Conservation (phyloP, 768 basidiomycete genomes). For the Leccinum variicolor region DNA sequence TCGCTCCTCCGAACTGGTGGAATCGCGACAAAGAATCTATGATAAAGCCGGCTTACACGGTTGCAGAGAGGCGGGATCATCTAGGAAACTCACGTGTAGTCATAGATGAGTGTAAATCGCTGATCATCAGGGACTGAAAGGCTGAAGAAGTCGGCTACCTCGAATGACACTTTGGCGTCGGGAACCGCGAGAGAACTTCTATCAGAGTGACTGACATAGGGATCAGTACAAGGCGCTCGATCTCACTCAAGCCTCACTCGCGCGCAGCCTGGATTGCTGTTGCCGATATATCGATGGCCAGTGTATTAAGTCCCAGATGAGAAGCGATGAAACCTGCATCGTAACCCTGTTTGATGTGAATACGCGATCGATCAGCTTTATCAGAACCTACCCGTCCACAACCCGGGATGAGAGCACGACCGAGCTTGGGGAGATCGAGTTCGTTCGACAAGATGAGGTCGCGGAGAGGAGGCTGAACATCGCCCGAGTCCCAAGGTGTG, state of each 20-base stretch:
- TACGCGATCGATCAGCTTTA: not conserved
- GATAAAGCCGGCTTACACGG: not conserved
- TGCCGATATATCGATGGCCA: conserved; percentile 19
- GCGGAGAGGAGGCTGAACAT: conserved; percentile 51
- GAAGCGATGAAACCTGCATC: conserved; percentile 17
- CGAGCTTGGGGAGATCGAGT: conserved; percentile 41
- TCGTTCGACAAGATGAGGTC: conserved; percentile 47
- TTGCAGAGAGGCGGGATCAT: not conserved
- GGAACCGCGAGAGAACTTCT: not conserved
- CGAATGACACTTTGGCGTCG: conserved; percentile 13
- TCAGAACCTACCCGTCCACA: conserved; percentile 45
- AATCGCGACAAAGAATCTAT: conserved; percentile 62
- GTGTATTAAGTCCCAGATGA: conserved; percentile 15
- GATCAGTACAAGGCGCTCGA: not conserved
- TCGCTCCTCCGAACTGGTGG: conserved; percentile 47
- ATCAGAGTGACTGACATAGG: conserved; percentile 1
- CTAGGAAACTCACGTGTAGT: conserved; percentile 9
- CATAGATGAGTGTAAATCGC: conserved; percentile 18
- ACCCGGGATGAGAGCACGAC: conserved; percentile 51
- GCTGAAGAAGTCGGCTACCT: conserved; percentile 18
- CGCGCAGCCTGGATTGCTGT: conserved; percentile 16
- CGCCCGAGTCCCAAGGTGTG: conserved; percentile 64
- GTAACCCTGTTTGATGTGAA: conserved; percentile 14
- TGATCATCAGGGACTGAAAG: conserved; percentile 12
- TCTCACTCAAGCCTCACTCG: conserved; percentile 11